Base-by-base conservation (phyloP, 192 early-diverging fungal species). In the Obelidium mucronatum region DNA sequence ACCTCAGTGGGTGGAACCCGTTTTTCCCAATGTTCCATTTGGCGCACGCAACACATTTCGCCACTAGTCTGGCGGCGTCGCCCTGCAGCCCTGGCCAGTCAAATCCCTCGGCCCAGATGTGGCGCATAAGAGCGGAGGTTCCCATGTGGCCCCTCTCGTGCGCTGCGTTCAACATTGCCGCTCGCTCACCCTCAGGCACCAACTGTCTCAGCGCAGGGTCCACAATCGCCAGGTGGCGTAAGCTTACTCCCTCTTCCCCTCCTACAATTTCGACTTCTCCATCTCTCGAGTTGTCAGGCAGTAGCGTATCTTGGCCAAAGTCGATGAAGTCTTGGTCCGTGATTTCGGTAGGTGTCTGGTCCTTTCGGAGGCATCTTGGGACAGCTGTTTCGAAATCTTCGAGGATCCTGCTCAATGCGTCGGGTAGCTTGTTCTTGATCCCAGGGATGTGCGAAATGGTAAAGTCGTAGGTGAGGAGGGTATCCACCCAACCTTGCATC, bases 401-500 rank as follows among this genome's bases (percentile, higher is more conserved):
- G 11, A 58, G 24, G 28, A 58, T 58, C 55, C 55, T 6, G 55
- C 55, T 58, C 55, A 58, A 58, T 6, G 55, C 55, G 24, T 58
- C 0, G 22, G 56, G 37, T 51, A 1, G 59, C 40, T 77, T 35
- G 19, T 78, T 66, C 1, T 66, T 36, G 11, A 78, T 2, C 0
- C 42, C 55, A 22, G 33, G 67, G 0, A 78, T 37, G 17, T 53
- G 40, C 39, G 65, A 40, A 2, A 69, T 37, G 28, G 67, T 31
- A 17, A 36, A 31, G 17, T 39, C 36, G 35, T 63, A 39, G 8
- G 61, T 28, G 36, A 36, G 36, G 3, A 31, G 55, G 24, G 30
- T 63, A 34, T 63, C 61, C 5, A 63, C 31, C 61, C 61, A 63
- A 24, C 61, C 61, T 39, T 63, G 61, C 11, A 63, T 30, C 17